phyloP scores from a whole-genome alignment of 1,284 basidiomycete genomes.

The Heterobasidion annosum region DNA sequence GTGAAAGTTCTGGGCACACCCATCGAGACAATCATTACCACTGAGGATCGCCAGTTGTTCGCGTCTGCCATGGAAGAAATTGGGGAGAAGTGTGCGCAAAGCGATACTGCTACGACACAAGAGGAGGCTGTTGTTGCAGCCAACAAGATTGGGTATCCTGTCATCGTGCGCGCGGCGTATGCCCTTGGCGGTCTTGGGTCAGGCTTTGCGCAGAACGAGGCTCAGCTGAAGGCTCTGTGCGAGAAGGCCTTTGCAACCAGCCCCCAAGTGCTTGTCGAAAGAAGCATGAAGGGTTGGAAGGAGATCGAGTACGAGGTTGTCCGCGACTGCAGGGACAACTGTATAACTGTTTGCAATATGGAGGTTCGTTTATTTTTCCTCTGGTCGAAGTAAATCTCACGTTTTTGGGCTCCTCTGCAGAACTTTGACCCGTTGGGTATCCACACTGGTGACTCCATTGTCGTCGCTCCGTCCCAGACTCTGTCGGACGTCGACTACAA shows the following conservation, averaged over 20 bases:
- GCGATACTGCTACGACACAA: conserved; percentile 73
- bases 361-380: conserved; percentile 54
- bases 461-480: conserved; percentile 96
- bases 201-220: conserved; percentile 90
- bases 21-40: conserved; percentile 95
- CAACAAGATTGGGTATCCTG: conserved; percentile 85
- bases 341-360: conserved; percentile 99
- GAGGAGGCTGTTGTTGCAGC: conserved; percentile 89
- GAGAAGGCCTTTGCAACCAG: conserved; percentile 93
- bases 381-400: conserved; percentile 3
- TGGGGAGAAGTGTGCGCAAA: conserved; percentile 91
- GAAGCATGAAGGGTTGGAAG: conserved; percentile 99
- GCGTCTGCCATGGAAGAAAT: conserved; percentile 94
- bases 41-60: conserved; percentile 94
- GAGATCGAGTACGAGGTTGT: conserved; percentile 99
- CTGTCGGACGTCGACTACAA: conserved; percentile 98
- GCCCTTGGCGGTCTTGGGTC: conserved; percentile 93
- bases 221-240: conserved; percentile 82
- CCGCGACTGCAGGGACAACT: conserved; percentile 95
- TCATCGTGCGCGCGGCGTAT: conserved; percentile 95
- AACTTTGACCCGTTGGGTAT: conserved; percentile 99
- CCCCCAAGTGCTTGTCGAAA: conserved; percentile 96
- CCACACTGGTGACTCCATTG: conserved; percentile 99
- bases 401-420: conserved; percentile 28
- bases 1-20: conserved; percentile 94